A percentile compares a stretch with the other conserved stretches of the same genome.
Evolutionary conservation across 2,329 filamentous ascomycete genomes (phyloP).

Genomic region (Penicillium decumbens): DNA sequence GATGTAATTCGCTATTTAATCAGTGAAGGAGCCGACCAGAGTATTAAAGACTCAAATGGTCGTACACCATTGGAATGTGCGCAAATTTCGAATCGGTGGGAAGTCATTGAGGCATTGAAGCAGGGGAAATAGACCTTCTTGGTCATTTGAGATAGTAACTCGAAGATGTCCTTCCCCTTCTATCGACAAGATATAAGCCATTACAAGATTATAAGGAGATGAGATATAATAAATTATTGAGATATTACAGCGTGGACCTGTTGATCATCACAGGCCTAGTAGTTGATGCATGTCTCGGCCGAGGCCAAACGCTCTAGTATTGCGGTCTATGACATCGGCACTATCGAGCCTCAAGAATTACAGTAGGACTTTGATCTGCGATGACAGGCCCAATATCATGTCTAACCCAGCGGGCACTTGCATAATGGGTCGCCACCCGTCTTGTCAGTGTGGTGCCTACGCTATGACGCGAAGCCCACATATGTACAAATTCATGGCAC

Average conservation of each 20-base stretch:
- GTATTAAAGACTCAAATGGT: conserved; percentile 19
- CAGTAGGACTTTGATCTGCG: neutral
- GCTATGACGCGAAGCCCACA: conserved; percentile 4
- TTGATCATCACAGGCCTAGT: too few species aligned
- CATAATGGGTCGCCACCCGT: neutral
- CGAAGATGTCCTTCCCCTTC: too few species aligned
- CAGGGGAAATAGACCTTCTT: too few species aligned
- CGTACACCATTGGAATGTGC: conserved; percentile 19
- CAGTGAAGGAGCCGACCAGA: conserved; percentile 14
- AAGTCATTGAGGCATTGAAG: neutral
- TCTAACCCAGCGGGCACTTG: neutral
- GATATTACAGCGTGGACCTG: too few species aligned
- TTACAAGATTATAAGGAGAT: too few species aligned
- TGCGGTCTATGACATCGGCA: conserved; percentile 1
- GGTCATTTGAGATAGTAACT: too few species aligned
- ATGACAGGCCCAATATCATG: neutral
- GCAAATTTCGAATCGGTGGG: conserved; percentile 8
- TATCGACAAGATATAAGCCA: too few species aligned
- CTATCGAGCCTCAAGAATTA: neutral
- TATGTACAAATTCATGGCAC: neutral
- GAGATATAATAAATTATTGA: too few species aligned
- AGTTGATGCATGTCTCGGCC: neutral
- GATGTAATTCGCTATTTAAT: too few species aligned
- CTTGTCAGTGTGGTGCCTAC: neutral
- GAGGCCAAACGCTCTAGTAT: too few species aligned